Conservation (phyloP, 2,329 filamentous ascomycete genomes). For the Spiromastix sp. region DNA sequence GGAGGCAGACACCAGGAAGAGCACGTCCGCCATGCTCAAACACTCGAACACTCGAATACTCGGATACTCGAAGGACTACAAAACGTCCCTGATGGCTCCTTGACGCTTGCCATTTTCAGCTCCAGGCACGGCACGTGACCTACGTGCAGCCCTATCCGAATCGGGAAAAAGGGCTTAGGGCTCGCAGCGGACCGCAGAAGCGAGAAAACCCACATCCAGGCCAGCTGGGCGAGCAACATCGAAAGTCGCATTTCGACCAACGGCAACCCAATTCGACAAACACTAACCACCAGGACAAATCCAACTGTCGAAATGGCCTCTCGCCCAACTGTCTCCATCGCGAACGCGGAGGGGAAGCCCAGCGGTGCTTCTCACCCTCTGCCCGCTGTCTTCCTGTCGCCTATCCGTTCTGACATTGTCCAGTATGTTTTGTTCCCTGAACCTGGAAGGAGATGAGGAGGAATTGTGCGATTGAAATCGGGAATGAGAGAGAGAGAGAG, state of each 20-base stretch:
- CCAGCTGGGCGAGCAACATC: conserved; percentile 6
- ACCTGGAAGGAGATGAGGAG: conserved; percentile 4
- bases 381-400: conserved; percentile 91
- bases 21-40: too few relatives aligned
- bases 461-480: neutral
- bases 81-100: too few relatives aligned
- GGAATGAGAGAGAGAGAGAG: neutral
- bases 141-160: conserved; percentile 7
- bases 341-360: conserved; percentile 90
- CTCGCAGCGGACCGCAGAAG: conserved; percentile 29
- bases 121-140: neutral
- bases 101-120: too few relatives aligned
- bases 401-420: conserved; percentile 98
- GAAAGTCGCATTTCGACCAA: conserved; percentile 3
- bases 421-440: conserved; percentile 53
- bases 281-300: conserved; percentile 29
- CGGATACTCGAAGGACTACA: too few relatives aligned
- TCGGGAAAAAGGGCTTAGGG: conserved; percentile 28
- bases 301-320: conserved; percentile 64
- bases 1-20: too few relatives aligned
- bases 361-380: conserved; percentile 83
- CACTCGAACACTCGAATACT: too few relatives aligned
- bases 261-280: conserved; percentile 3
- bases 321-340: conserved; percentile 94
- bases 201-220: conserved; percentile 33